Percentiles rank a stretch among this genome's conserved stretches.
These are phyloP conservation scores for Notholithocarpus densiflorus DNA, from an alignment of 306 rosid genomes.

Conservation along the genomic window DNA sequence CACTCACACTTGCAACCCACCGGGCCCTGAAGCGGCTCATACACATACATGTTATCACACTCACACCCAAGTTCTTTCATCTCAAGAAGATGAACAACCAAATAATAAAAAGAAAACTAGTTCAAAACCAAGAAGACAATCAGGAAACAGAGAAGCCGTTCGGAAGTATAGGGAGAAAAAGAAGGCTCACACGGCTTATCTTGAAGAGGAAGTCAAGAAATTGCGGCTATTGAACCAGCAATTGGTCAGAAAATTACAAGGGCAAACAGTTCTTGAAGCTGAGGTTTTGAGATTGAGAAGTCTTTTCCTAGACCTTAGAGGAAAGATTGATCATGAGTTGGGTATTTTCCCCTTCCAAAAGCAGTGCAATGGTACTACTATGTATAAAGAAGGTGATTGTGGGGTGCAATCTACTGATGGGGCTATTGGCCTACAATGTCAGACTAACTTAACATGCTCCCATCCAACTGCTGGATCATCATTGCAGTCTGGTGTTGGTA, in stretches of 20 bases:
- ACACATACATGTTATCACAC: constrained; percentile 66
- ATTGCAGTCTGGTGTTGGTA: constrained; percentile 19
- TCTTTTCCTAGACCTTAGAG: constrained; percentile 41
- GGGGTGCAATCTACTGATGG: constrained; percentile 12
- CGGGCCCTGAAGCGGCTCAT: constrained; percentile 53
- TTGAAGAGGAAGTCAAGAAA: constrained; percentile 66
- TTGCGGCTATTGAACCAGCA: constrained; percentile 51
- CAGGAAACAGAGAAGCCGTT: constrained; percentile 68
- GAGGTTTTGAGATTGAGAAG: constrained; percentile 51
- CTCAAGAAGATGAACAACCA: constrained; percentile 38
- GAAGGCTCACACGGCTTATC: constrained; percentile 58
- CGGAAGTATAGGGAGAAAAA: constrained; percentile 74
- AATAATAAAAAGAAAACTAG: constrained; percentile 17
- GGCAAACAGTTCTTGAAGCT: constrained; percentile 55
- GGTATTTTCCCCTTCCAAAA: constrained; percentile 43
- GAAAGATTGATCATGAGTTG: constrained; percentile 48
- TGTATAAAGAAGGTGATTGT: constrained; percentile 26
- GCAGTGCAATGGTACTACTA: constrained; percentile 15
- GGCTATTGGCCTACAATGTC: constrained; percentile 25
- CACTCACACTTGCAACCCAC: constrained; percentile 72
- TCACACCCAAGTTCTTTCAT: constrained; percentile 54
- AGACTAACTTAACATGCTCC: constrained; percentile 34
- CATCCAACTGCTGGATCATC: constrained; percentile 39
- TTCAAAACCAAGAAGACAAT: constrained; percentile 35
- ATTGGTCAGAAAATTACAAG: constrained; percentile 45